A percentile compares a stretch with the other conserved stretches of the same genome.
These are phyloP conservation scores for Apium graveolens DNA, from an alignment of 129 eudicot species.

Conservation along the genomic window DNA sequence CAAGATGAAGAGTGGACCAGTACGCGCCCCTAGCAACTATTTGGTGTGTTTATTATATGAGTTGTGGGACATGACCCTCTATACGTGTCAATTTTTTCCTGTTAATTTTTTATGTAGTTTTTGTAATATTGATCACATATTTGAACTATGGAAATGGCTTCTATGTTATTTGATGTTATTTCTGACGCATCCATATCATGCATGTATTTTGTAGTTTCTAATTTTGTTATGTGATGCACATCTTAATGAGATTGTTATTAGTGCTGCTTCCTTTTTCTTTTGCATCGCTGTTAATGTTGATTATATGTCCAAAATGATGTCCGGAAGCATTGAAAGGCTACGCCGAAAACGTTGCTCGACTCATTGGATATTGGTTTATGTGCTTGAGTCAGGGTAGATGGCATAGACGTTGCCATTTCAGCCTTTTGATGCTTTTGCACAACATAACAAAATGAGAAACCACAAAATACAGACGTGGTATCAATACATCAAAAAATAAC, in stretches of 20 bases:
- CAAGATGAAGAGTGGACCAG: not conserved
- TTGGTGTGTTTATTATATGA: not conserved
- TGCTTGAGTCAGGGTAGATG: not conserved
- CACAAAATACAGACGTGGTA: not conserved
- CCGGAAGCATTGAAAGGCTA: not conserved
- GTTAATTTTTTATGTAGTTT: too few relatives aligned
- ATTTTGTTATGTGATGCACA: not conserved
- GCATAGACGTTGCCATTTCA: not conserved
- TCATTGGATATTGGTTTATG: not conserved
- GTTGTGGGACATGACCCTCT: not conserved
- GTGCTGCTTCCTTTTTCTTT: not conserved
- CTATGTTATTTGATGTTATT: not conserved
- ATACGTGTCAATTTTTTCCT: too few relatives aligned
- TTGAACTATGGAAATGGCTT: not conserved
- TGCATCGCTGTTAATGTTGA: not conserved
- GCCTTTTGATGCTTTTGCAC: not conserved
- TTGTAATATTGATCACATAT: not conserved
- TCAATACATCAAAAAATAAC: not conserved
- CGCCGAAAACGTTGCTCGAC: not conserved
- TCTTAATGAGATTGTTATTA: not conserved
- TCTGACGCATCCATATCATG: not conserved
- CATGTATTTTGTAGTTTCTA: not conserved
- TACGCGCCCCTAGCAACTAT: not conserved
- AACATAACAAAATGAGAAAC: not conserved
- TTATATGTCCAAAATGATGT: not conserved